These are phyloP conservation scores for Arthrocladium fulminans DNA, from an alignment of 2,329 filamentous ascomycete genomes.

Conservation along the genomic window DNA sequence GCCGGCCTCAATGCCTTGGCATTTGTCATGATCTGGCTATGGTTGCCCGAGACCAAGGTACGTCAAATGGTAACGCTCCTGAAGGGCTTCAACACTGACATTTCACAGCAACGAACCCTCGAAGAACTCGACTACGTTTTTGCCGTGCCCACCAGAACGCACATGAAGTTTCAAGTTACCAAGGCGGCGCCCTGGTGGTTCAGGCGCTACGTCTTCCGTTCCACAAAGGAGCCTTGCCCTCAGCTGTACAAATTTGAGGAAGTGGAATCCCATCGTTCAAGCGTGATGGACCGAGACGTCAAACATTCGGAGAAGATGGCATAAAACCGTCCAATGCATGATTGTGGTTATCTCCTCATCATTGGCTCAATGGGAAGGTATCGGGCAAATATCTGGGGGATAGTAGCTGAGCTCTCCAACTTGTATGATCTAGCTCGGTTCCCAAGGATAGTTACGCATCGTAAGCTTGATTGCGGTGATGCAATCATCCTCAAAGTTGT, in stretches of 20 bases:
- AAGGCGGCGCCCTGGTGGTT: slow-evolving; percentile 40
- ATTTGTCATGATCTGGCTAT: slow-evolving; percentile 39
- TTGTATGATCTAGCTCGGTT: too few relatives aligned
- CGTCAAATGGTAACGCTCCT: neutral
- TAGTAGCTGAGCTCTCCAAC: too few relatives aligned
- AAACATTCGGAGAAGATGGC: neutral
- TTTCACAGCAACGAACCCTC: slow-evolving; percentile 27
- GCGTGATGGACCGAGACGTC: neutral
- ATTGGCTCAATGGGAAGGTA: too few relatives aligned
- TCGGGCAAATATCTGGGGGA: too few relatives aligned
- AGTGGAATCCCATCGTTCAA: neutral
- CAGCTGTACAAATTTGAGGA: slow-evolving; percentile 45
- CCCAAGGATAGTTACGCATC: too few relatives aligned
- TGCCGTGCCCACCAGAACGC: slow-evolving; percentile 40
- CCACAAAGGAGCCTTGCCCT: slow-evolving; percentile 21
- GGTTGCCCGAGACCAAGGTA: slow-evolving; percentile 26
- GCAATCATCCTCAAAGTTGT: too few relatives aligned
- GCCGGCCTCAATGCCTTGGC: slow-evolving; percentile 39
- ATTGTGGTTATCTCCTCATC: too few relatives aligned
- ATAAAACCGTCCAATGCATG: too few relatives aligned
- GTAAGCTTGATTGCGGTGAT: too few relatives aligned
- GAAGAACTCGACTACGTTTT: slow-evolving; percentile 47
- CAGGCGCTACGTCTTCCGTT: slow-evolving; percentile 34
- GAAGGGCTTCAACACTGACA: neutral
- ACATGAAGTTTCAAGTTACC: slow-evolving; percentile 31